Evolutionary conservation across 495 filamentous ascomycete genomes (phyloP).

Genomic region (Hyaloscypha variabilis): DNA sequence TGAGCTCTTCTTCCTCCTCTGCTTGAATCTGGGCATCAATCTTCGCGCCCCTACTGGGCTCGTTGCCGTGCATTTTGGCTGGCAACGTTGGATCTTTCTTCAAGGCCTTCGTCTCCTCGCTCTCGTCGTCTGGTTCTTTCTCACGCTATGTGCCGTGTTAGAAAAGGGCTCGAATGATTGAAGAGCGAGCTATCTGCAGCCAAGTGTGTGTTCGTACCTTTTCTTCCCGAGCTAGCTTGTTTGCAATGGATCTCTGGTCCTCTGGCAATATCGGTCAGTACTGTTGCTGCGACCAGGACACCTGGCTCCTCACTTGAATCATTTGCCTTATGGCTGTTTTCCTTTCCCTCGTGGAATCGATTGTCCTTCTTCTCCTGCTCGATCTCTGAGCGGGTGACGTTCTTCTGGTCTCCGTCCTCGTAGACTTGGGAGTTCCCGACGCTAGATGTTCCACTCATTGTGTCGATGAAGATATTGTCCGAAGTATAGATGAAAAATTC

Average conservation of each 20-base stretch:
- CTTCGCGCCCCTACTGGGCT: conserved; percentile 71
- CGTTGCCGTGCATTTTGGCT: conserved; percentile 72
- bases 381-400: conserved; percentile 57
- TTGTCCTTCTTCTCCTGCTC: conserved; percentile 40
- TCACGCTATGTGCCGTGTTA: conserved; percentile 16
- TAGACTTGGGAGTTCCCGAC: conserved; percentile 46
- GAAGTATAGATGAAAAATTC: not conserved
- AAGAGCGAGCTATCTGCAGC: not conserved
- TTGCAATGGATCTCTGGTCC: conserved; percentile 75
- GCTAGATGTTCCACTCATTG: conserved; percentile 37
- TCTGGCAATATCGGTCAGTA: conserved; percentile 46
- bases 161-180: not conserved
- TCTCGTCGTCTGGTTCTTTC: conserved; percentile 27
- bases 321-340: conserved; percentile 64
- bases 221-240: conserved; percentile 29
- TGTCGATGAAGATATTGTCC: not conserved
- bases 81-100: conserved; percentile 30
- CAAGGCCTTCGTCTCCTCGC: conserved; percentile 21
- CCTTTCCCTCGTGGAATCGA: conserved; percentile 68
- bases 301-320: conserved; percentile 62
- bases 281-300: not conserved
- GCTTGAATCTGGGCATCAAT: conserved; percentile 69
- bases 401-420: conserved; percentile 65
- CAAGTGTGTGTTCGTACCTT: conserved; percentile 19
- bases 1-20: conserved; percentile 69